Base-by-base conservation (phyloP, 1,284 basidiomycete genomes). In the Sphaerobolus stellatus region DNA sequence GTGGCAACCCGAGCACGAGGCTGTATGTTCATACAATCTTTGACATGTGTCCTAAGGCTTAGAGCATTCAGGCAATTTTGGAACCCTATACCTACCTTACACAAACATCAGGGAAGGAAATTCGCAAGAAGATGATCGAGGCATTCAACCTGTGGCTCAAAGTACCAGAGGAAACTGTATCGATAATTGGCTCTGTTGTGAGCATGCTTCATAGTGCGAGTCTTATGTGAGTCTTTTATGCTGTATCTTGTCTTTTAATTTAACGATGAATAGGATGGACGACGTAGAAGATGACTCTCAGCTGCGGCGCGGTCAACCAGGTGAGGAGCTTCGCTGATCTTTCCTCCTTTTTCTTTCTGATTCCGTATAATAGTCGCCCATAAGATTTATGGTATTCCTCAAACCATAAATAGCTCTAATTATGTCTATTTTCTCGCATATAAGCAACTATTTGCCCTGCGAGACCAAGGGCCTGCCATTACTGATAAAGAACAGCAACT, bases 251-350 rank as follows among this genome's bases (percentile, higher is more conserved):
- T 36, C 8, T 41, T 34, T 41, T 48, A 40, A 43, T 14, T 20
- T 52, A 44, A 7, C 8, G 8, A n/a, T 50, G 14, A 11, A 45
- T 64, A 94, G 92, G 61, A 86, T 99, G 64, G 97, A 99, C 68
- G 97, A 99, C 68, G 96, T 99, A 34, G 94, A 99, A 71, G 97
- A 99, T 66, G 90, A 92, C 61, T 93, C 94, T 0, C 90, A 95
- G 62, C 77, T 99, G 25, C 79, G 97, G 8, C 73, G 95, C 54
- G 95, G 96, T 0, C 79, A 85, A 24, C 97, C 92, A 40, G 88
- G 89, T 89, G 58, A 27, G 74, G 62, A 43, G 20, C 9, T 34
- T 46, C 52, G n/a, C 25, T 47, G 11, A 25, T 18, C 25, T 33
- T 29, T 45, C 56, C 45, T 56, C 31, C 16, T 2, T 1, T 33